These are phyloP conservation scores for Naganishia kalamii DNA, from an alignment of 768 basidiomycete genomes.

Conservation along the genomic window DNA sequence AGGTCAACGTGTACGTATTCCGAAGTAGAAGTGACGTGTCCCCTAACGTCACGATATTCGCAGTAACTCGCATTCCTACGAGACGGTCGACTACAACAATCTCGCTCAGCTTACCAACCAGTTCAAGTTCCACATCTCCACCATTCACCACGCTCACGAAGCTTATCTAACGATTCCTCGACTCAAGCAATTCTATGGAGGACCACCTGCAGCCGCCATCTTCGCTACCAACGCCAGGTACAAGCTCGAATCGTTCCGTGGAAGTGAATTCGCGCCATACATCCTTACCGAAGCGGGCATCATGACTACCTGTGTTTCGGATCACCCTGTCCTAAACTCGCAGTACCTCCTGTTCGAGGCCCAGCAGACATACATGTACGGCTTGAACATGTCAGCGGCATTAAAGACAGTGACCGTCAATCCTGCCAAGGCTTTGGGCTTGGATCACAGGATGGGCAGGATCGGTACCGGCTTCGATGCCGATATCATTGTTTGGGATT, in stretches of 20 bases:
- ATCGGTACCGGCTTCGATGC: slow-evolving; percentile 67
- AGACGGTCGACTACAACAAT: slow-evolving; percentile 57
- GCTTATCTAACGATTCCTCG: slow-evolving; percentile 73
- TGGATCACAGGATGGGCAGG: slow-evolving; percentile 69
- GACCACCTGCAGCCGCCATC: slow-evolving; percentile 64
- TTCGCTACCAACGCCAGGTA: slow-evolving; percentile 66
- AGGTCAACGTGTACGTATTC: slow-evolving; percentile 56
- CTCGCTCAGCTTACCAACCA: slow-evolving; percentile 65
- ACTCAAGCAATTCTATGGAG: slow-evolving; percentile 68
- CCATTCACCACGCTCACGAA: slow-evolving; percentile 74
- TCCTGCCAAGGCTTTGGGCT: slow-evolving; percentile 64
- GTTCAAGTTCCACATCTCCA: slow-evolving; percentile 62
- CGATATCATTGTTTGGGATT: slow-evolving; percentile 60
- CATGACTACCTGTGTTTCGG: slow-evolving; percentile 63
- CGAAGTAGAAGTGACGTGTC: not conserved
- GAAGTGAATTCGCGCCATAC: slow-evolving; percentile 71
- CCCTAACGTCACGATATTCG: not conserved
- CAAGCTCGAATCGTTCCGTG: slow-evolving; percentile 75
- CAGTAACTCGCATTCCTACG: slow-evolving; percentile 58
- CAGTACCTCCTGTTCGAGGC: slow-evolving; percentile 72
- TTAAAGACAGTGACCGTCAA: slow-evolving; percentile 65
- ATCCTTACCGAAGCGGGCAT: slow-evolving; percentile 65
- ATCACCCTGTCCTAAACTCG: slow-evolving; percentile 46
- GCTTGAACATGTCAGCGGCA: slow-evolving; percentile 60
- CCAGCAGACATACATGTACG: slow-evolving; percentile 60